These are phyloP conservation scores for Lyophyllum decastes DNA, from an alignment of 768 basidiomycete species.

Conservation along the genomic window DNA sequence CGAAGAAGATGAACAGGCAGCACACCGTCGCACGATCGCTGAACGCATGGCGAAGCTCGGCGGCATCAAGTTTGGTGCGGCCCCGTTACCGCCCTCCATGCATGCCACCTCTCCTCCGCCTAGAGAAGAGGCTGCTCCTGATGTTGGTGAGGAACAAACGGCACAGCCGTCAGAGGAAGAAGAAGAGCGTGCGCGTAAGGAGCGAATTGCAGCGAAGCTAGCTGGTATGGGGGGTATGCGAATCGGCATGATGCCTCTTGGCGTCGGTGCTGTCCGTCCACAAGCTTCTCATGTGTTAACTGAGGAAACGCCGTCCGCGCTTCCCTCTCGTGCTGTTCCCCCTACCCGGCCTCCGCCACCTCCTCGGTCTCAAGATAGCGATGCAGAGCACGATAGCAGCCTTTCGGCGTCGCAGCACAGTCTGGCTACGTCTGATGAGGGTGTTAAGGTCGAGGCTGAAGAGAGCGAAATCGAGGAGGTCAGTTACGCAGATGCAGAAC, in stretches of 20 bases:
- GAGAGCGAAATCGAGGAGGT: constrained; percentile 77
- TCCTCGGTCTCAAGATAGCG: constrained; percentile 30
- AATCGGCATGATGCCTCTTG: constrained; percentile 56
- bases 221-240: constrained; percentile 60
- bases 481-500: constrained; percentile 49
- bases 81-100: constrained; percentile 44
- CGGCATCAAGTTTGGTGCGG: constrained; percentile 79
- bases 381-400: constrained; percentile 46
- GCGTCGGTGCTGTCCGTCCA: constrained; percentile 31
- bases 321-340: constrained; percentile 15
- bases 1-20: constrained; percentile 48
- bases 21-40: constrained; percentile 72
- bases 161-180: constrained; percentile 49
- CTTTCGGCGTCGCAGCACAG: constrained; percentile 29
- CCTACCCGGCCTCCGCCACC: constrained; percentile 27
- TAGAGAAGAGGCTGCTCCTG: constrained; percentile 25
- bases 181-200: constrained; percentile 60
- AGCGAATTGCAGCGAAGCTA: constrained; percentile 53
- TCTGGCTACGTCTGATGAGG: constrained; percentile 52
- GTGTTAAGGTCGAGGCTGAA: constrained; percentile 65
- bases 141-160: constrained; percentile 17
- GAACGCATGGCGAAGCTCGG: constrained; percentile 96
- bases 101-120: constrained; percentile 38
- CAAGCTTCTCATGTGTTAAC: constrained; percentile 29
- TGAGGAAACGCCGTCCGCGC: constrained; percentile 18